Conservation (phyloP, 2,329 filamentous ascomycete species). For the Tolypocladium guangdongense region DNA sequence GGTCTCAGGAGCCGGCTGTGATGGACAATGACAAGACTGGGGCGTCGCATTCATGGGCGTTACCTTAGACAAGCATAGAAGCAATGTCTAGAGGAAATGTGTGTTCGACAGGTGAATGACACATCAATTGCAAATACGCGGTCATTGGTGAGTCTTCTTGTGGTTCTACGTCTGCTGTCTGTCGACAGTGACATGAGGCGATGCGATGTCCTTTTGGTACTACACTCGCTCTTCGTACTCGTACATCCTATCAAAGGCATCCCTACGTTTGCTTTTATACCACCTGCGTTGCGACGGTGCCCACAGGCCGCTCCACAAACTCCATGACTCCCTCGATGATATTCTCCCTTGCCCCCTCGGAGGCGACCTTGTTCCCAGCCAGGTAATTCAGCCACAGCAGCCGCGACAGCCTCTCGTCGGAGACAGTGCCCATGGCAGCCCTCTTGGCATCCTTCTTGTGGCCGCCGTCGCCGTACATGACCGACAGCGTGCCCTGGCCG, state of each 20-base stretch:
- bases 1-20: not conserved
- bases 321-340: conserved; percentile 82
- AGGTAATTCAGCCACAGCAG: conserved; percentile 87
- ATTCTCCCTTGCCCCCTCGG: conserved; percentile 66
- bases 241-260: no score
- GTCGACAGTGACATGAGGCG: not conserved
- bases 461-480: conserved; percentile 56
- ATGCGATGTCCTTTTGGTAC: not conserved
- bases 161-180: not conserved
- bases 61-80: not conserved
- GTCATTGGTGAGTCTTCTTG: not conserved
- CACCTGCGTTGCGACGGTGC: conserved; percentile 75
- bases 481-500: conserved; percentile 50
- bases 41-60: not conserved
- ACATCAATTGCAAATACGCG: not conserved
- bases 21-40: not conserved
- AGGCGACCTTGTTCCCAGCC: conserved; percentile 75
- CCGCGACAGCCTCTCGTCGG: conserved; percentile 70
- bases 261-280: conserved; percentile 20
- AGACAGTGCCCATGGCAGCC: conserved; percentile 56
- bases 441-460: conserved; percentile 31
- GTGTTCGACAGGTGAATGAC: not conserved
- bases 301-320: conserved; percentile 78
- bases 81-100: not conserved
- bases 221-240: not conserved